These are phyloP conservation scores for Naematelia encephala DNA, from an alignment of 768 basidiomycete genomes.

Conservation along the genomic window DNA sequence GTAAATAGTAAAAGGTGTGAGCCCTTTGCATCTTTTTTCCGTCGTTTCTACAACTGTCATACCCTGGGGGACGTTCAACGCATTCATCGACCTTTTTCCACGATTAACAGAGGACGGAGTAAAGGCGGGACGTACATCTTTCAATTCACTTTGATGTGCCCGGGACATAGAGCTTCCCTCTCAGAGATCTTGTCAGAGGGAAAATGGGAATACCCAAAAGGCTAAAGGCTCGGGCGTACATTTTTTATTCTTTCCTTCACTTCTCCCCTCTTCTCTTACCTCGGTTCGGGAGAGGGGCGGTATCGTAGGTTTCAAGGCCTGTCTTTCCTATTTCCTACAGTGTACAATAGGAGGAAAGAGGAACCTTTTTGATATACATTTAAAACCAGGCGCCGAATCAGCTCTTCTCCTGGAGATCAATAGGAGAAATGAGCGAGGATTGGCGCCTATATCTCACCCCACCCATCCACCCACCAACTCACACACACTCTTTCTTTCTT, in stretches of 20 bases:
- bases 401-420: slow-evolving; percentile 15
- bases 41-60: slow-evolving; percentile 3
- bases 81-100: slow-evolving; percentile 17
- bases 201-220: background rate
- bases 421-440: slow-evolving; percentile 32
- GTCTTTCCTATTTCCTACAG: slow-evolving; percentile 11
- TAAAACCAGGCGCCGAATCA: slow-evolving; percentile 21
- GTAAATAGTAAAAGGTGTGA: slow-evolving; percentile 45
- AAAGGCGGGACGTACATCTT: slow-evolving; percentile 35
- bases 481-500: background rate
- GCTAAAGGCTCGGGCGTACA: slow-evolving; percentile 30
- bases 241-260: background rate
- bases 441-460: slow-evolving; percentile 21
- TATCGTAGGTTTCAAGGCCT: slow-evolving; percentile 20
- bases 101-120: slow-evolving; percentile 18
- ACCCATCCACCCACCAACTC: background rate
- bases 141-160: background rate
- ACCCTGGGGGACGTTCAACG: slow-evolving; percentile 16
- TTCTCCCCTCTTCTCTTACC: background rate
- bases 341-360: slow-evolving; percentile 18
- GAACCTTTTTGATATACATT: slow-evolving; percentile 31
- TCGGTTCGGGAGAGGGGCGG: background rate
- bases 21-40: slow-evolving; percentile 4
- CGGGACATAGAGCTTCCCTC: slow-evolving; percentile 14
- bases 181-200: background rate